phyloP scores from a whole-genome alignment of 176 grass and related monocot genomes.

The Tillandsia leiboldiana region DNA sequence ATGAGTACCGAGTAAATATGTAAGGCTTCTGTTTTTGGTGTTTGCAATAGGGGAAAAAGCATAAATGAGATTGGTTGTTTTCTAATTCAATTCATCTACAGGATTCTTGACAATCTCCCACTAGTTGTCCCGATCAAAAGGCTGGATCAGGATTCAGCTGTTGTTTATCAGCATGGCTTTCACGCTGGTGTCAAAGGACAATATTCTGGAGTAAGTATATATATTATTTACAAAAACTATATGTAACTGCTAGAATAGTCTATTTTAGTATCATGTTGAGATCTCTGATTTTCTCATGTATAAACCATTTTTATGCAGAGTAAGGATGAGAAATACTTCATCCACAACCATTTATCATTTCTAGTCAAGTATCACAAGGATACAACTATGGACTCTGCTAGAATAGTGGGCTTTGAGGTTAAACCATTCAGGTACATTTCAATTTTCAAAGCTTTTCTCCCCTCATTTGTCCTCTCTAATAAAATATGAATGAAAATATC shows the following conservation, averaged over 20 bases:
- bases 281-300: slow-evolving; percentile 1
- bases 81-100: slow-evolving; percentile 18
- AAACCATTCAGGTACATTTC: slow-evolving; percentile 57
- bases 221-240: background rate
- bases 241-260: background rate
- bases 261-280: background rate
- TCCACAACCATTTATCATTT: slow-evolving; percentile 83
- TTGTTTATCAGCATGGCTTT: slow-evolving; percentile 83
- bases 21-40: slow-evolving; percentile 10
- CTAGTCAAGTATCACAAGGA: slow-evolving; percentile 81
- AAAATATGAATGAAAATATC: slow-evolving; percentile 14
- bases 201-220: slow-evolving; percentile 54
- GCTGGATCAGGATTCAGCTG: slow-evolving; percentile 50
- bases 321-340: slow-evolving; percentile 83
- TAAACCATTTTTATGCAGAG: slow-evolving; percentile 30
- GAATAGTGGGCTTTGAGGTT: slow-evolving; percentile 83
- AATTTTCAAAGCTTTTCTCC: background rate
- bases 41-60: background rate
- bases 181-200: slow-evolving; percentile 81
- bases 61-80: background rate
- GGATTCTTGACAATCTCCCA: slow-evolving; percentile 89
- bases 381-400: slow-evolving; percentile 51
- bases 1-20: slow-evolving; percentile 89
- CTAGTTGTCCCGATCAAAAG: slow-evolving; percentile 83
- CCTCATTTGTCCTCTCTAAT: slow-evolving; percentile 9